A percentile compares a stretch with the other conserved stretches of the same genome.
Evolutionary conservation across 2,329 filamentous ascomycete genomes (phyloP).

Genomic region (Helotiales sp.): DNA sequence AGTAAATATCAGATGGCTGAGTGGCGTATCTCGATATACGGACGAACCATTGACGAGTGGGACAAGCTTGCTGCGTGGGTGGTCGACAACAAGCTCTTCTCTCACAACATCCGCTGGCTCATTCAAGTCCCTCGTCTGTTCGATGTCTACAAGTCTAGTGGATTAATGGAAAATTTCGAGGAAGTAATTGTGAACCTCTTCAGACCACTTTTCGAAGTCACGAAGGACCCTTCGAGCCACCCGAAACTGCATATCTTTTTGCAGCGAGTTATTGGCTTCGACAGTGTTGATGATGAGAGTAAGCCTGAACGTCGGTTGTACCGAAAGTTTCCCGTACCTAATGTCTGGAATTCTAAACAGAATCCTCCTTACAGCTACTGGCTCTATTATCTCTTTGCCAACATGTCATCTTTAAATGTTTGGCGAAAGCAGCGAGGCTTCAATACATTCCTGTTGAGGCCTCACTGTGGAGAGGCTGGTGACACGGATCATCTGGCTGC

Average conservation of each 20-base stretch:
- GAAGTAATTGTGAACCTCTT: slow-evolving; percentile 91
- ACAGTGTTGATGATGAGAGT: slow-evolving; percentile 97
- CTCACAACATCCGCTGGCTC: slow-evolving; percentile 95
- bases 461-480: slow-evolving; percentile 94
- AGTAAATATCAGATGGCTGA: slow-evolving; percentile 99
- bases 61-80: slow-evolving; percentile 98
- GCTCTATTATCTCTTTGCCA: slow-evolving; percentile 96
- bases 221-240: slow-evolving; percentile 79
- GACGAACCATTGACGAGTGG: slow-evolving; percentile 90
- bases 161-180: slow-evolving; percentile 85
- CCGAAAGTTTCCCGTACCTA: slow-evolving; percentile 90
- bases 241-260: slow-evolving; percentile 94
- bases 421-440: slow-evolving; percentile 91
- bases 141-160: slow-evolving; percentile 90
- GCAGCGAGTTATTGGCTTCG: slow-evolving; percentile 93
- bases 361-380: slow-evolving; percentile 99
- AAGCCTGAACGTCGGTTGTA: slow-evolving; percentile 94
- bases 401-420: slow-evolving; percentile 87
- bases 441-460: slow-evolving; percentile 90
- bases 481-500: slow-evolving; percentile 95
- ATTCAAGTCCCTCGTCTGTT: slow-evolving; percentile 93
- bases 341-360: slow-evolving; percentile 85
- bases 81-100: slow-evolving; percentile 96
- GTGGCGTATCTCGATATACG: slow-evolving; percentile 98
- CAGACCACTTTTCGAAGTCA: slow-evolving; percentile 91